Conservation (phyloP, 371 early-diverging fungal species). For the Syncephalastrum contaminatum region DNA sequence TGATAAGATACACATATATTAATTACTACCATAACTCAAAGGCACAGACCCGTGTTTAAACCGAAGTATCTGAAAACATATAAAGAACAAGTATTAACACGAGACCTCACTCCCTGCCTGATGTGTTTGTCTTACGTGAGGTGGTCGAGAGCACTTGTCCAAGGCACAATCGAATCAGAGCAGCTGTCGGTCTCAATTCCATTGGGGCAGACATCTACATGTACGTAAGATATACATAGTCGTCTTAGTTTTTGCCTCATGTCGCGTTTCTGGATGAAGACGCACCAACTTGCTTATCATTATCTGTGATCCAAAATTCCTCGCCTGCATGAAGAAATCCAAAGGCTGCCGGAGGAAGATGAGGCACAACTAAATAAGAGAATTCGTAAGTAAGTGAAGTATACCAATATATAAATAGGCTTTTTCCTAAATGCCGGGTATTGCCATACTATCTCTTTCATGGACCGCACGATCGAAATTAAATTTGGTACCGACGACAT, state of each 20-base stretch:
- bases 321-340: slow-evolving; percentile 19
- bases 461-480: slow-evolving; percentile 10
- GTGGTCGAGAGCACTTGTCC: slow-evolving; percentile 15
- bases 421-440: background rate
- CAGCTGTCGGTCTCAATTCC: slow-evolving; percentile 13
- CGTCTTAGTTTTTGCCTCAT: background rate
- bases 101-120: background rate
- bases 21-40: too few species aligned
- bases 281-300: slow-evolving; percentile 12
- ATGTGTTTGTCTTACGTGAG: slow-evolving; percentile 10
- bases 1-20: too few species aligned
- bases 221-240: background rate
- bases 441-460: slow-evolving; percentile 14
- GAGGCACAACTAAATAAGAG: slow-evolving; percentile 16
- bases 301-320: slow-evolving; percentile 16
- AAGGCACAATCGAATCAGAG: slow-evolving; percentile 11
- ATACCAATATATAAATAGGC: background rate
- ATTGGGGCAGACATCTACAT: slow-evolving; percentile 13
- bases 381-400: background rate
- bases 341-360: slow-evolving; percentile 12
- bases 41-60: too few species aligned
- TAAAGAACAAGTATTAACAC: too few species aligned
- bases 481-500: slow-evolving; percentile 10
- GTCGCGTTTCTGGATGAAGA: background rate
- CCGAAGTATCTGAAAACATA: too few species aligned